Evolutionary conservation across 495 filamentous ascomycete genomes (phyloP), one percentile per base, ranked within the genome.

Genomic region (Pyrenula aspistea): DNA sequence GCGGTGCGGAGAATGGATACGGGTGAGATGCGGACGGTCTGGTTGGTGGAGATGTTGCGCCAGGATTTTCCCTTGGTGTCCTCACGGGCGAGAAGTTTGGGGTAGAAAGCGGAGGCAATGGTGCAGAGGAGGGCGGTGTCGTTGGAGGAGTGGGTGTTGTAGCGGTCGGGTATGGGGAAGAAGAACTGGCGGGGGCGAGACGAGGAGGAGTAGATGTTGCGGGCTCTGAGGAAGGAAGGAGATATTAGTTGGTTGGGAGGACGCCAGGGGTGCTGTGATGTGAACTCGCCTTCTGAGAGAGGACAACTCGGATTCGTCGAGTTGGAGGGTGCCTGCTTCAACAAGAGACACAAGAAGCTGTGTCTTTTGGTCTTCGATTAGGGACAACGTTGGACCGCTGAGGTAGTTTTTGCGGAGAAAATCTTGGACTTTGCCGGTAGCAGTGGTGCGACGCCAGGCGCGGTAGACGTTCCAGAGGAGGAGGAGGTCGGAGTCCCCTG

Each of bases 391-490:
- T 65, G 94, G 91, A 2, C 80, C 72, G 19, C 82, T 90, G 54
- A 98, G 80, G 64, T 87, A 96, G 67, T 93, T 95, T 73, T 90
- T 95, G 25, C 85, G 81, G 69, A 93, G 97, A 70, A 93, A 98
- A 61, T 95, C 91, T 56, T 85, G 84, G 1, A 77, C 75, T 2
- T 79, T 80, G 1, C 73, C 71, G 1, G 80, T 85, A 48, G 71
- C 78, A 66, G 88, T 91, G 3, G 87, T 78, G 48, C 84, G 82
- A 58, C 86, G 88, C 93, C 93, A 98, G 3, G 86, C 76, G 50
- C 79, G 78, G 68, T 97, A 98, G 0, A 91, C 93, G 60, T 96
- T 95, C 72, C 95, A 98, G 0, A 88, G 79, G 0, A 93, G 96
- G 12, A 96, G 71, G 0, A 96, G 76, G 68, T 98, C 93, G 3